phyloP scores from a whole-genome alignment of 176 grass and related monocot genomes.

The Paspalum notatum region DNA sequence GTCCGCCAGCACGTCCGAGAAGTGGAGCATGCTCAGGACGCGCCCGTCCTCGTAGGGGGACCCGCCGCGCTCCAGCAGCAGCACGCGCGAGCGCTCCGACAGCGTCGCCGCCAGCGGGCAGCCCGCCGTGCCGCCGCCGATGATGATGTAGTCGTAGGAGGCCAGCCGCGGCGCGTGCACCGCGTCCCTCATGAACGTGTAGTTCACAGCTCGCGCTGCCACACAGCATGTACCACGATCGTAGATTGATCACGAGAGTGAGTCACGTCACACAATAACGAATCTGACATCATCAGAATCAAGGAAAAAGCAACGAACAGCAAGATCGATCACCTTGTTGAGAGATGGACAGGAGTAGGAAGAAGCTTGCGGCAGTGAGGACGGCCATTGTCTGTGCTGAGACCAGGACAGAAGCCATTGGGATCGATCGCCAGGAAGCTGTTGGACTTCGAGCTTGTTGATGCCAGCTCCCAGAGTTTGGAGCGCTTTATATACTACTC shows the following conservation, averaged over 20 bases:
- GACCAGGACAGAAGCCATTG: slow-evolving; percentile 15
- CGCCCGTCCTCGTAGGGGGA: slow-evolving; percentile 82
- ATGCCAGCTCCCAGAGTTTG: neutral
- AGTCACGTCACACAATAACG: no score
- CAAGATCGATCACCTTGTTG: slow-evolving; percentile 29
- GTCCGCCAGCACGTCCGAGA: slow-evolving; percentile 69
- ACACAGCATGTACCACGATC: no score
- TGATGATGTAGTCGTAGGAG: slow-evolving; percentile 82
- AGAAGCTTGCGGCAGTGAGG: slow-evolving; percentile 28
- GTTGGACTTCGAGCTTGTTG: slow-evolving; percentile 16
- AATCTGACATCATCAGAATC: no score
- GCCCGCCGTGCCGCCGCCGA: slow-evolving; percentile 83
- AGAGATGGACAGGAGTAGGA: slow-evolving; percentile 32
- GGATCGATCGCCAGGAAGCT: slow-evolving; percentile 2
- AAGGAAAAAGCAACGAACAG: neutral
- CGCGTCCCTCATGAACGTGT: slow-evolving; percentile 80
- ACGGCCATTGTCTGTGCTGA: slow-evolving; percentile 36
- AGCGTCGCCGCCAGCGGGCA: slow-evolving; percentile 87
- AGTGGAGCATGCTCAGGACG: slow-evolving; percentile 59
- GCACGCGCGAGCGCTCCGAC: slow-evolving; percentile 56
- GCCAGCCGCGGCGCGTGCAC: slow-evolving; percentile 48
- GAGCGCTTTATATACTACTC: slow-evolving; percentile 44
- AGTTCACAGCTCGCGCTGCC: slow-evolving; percentile 41
- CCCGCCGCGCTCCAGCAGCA: slow-evolving; percentile 78
- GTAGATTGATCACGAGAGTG: no score